Evolutionary conservation across 225 moss, liverwort and hornwort genomes (phyloP).

Genomic region (Asterella californica): DNA sequence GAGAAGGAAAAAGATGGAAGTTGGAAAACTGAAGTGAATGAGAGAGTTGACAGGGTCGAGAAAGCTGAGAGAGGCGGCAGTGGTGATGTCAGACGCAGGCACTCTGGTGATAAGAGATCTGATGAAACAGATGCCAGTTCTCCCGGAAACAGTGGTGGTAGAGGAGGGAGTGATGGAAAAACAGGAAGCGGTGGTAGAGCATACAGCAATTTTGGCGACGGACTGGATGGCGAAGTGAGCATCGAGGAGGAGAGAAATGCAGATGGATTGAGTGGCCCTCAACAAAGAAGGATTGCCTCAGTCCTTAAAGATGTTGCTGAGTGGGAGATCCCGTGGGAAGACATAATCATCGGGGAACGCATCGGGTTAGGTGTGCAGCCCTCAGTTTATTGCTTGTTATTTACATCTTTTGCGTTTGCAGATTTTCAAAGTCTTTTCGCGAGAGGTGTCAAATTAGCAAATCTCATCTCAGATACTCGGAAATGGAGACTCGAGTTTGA

Average conservation of each 20-base stretch:
- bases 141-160: conserved; percentile 13
- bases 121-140: conserved; percentile 8
- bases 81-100: conserved; percentile 13
- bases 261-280: conserved; percentile 18
- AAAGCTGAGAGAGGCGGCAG: background rate
- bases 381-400: background rate
- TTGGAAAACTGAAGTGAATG: background rate
- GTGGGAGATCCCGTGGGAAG: conserved; percentile 54
- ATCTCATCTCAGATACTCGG: background rate
- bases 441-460: background rate
- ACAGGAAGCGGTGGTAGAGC: conserved; percentile 11
- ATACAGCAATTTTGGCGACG: conserved; percentile 31
- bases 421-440: background rate
- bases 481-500: no score
- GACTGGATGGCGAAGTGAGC: conserved; percentile 43
- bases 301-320: conserved; percentile 44
- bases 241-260: conserved; percentile 37
- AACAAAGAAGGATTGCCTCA: conserved; percentile 32
- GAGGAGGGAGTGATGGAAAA: conserved; percentile 16
- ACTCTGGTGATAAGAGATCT: conserved; percentile 9
- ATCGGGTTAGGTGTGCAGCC: conserved; percentile 44
- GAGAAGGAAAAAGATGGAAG: conserved; percentile 12
- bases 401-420: background rate
- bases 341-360: conserved; percentile 43
- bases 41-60: background rate